Conservation (phyloP, 352 stramenopile genomes). For the Thraustochytrium sp. region DNA sequence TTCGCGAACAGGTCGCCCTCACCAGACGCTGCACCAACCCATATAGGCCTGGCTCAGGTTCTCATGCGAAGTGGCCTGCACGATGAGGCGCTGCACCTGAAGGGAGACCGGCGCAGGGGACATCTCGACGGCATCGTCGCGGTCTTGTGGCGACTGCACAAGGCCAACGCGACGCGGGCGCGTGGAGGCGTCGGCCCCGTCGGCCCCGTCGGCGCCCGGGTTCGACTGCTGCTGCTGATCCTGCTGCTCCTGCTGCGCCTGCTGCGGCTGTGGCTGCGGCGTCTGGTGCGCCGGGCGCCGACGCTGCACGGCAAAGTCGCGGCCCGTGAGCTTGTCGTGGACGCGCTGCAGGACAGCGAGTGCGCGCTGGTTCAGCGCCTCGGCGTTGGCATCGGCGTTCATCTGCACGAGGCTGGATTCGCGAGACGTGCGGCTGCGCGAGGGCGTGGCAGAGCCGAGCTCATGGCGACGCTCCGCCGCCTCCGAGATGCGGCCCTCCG, state of each 20-base stretch:
- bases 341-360: slow-evolving; percentile 87
- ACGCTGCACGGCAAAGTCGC: slow-evolving; percentile 76
- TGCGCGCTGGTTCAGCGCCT: slow-evolving; percentile 54
- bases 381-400: not conserved
- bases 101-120: slow-evolving; percentile 60
- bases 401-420: not conserved
- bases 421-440: not conserved
- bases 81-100: slow-evolving; percentile 97
- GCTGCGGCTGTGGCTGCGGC: not conserved
- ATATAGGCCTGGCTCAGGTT: slow-evolving; percentile 99
- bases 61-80: slow-evolving; percentile 94
- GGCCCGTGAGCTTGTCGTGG: slow-evolving; percentile 96
- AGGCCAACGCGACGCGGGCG: not conserved
- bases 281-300: not conserved
- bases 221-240: not conserved
- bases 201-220: too few species aligned
- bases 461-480: not conserved
- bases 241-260: not conserved
- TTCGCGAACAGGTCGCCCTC: too few species aligned
- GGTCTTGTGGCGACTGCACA: not conserved
- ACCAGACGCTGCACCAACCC: slow-evolving; percentile 90
- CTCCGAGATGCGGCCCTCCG: not conserved
- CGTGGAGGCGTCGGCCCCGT: too few species aligned
- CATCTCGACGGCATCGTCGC: slow-evolving; percentile 47
- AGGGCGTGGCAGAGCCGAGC: not conserved